phyloP scores from a whole-genome alignment of 768 basidiomycete species.

The Crepidotus variabilis region DNA sequence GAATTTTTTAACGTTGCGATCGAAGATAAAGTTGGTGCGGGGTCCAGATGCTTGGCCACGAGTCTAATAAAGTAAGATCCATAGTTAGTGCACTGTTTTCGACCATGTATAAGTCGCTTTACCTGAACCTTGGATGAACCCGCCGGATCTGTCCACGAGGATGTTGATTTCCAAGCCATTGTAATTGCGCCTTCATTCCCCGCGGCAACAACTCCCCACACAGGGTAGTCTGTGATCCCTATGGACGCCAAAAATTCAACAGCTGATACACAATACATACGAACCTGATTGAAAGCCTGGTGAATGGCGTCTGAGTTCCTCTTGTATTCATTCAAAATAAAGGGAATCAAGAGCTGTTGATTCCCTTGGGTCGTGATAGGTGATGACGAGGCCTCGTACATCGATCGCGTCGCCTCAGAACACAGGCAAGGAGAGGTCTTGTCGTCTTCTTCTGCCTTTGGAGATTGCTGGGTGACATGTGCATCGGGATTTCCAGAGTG shows the following conservation, averaged over 20 bases:
- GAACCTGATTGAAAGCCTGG: not conserved
- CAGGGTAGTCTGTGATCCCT: not conserved
- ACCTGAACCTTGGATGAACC: not conserved
- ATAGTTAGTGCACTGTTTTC: not conserved
- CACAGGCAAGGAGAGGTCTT: not conserved
- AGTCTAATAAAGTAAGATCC: not conserved
- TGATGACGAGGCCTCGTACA: not conserved
- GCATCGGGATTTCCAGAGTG: no score
- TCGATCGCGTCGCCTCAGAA: not conserved
- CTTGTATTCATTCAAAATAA: not conserved
- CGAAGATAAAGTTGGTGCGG: not conserved
- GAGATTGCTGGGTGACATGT: no score
- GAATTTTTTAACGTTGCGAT: not conserved
- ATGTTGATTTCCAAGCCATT: slow-evolving; percentile 1
- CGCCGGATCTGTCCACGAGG: not conserved
- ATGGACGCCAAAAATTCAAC: not conserved
- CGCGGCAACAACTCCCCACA: not conserved
- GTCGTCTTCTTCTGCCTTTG: no score
- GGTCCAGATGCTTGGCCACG: not conserved
- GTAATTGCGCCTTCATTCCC: not conserved
- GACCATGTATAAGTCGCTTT: not conserved
- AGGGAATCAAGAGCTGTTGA: not conserved
- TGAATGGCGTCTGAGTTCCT: not conserved
- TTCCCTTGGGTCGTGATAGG: not conserved
- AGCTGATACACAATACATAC: not conserved